Evolutionary conservation across 108 stramenopile genomes (phyloP), one percentile per base, ranked within the genome.

Genomic region (Skeletonema grethae): DNA sequence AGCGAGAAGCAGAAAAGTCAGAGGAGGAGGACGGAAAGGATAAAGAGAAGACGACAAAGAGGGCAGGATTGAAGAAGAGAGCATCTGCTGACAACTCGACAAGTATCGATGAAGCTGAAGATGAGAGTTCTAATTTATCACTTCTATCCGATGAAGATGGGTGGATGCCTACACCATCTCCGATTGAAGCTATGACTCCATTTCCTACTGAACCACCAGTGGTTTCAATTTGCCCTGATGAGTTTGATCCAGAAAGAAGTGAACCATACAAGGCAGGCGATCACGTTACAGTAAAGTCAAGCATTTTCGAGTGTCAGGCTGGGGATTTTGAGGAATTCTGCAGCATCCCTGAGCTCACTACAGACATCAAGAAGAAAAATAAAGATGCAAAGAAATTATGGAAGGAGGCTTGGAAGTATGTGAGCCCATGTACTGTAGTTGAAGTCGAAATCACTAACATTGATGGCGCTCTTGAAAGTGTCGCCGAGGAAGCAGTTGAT

Each of bases 351-450:
- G 46, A 48, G 18, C 46, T 48, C n/a, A 18, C n/a, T 18, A 16
- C 2, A 5, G 7, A 18, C 16, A n/a, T 18, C 46, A 0, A n/a
- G 4, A 48, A 48, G 46, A 6, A 18, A 18, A 5, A 48, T n/a
- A 48, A 48, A 48, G 16, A 87, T 48, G 46, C 18, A 5, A 18
- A 48, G 18, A 48, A 48, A 18, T 48, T 48, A 48, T 48, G 46
- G 46, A 18, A 18, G 16, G 46, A 48, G 46, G 46, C 46, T 5
- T 48, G 46, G 46, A 48, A 48, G 46, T 48, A 48, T 48, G 46
- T 48, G 18, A 18, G 46, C 18, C 46, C 46, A 6, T 48, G 46
- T 48, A 48, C 46, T 48, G n/a, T 6, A 18, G 46, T 4, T 18
- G 46, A 48, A 48, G 16, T 9, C 16, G 46, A 45, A n/a, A n/a